Evolutionary conservation across 108 stramenopile species (phyloP), one percentile per base, ranked within the genome.

Genomic region (Nitzschia putrida): DNA sequence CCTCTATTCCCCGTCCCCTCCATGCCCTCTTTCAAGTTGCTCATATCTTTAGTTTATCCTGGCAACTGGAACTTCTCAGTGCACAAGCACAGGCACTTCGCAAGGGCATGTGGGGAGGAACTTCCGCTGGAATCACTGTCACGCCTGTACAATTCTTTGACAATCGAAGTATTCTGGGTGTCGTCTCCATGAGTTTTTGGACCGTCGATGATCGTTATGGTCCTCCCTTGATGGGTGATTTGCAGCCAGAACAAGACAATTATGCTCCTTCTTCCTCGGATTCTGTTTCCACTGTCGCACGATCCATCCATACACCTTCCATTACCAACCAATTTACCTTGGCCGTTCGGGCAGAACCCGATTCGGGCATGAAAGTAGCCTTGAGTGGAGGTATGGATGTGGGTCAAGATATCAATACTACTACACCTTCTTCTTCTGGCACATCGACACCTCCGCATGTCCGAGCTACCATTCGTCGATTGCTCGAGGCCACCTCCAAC

Each of bases 151-250:
- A 88, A 44, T 90, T 87, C 64, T 83, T 85, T 60, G 80, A 89
- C n/a, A 71, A 77, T 56, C 64, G 77, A 72, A 29, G 65, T 60
- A 55, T 64, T 10, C 57, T 83, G 56, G 82, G 83, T 20, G 78
- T 79, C 45, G 73, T 95, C 57, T 85, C 86, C 23, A 84, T 95
- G 14, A 88, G 88, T 42, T 95, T 95, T 80, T 95, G 93, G 93
- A 76, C 76, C 7, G 79, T 90, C 18, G 93, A 95, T 68, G 89
- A 95, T 83, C 79, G 85, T 14, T 89, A 85, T 75, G 93, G 93
- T 18, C 81, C 85, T 22, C 89, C 94, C 0, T 66, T 68, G 23
- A 78, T 95, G 77, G 77, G 81, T 14, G 87, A 88, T 66, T 61
- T 95, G 68, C 56, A 45, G 11, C 37, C 56, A 0, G 61, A 44